These are phyloP conservation scores for Earliella scabrosa DNA, from an alignment of 1,284 basidiomycete species.

Conservation along the genomic window DNA sequence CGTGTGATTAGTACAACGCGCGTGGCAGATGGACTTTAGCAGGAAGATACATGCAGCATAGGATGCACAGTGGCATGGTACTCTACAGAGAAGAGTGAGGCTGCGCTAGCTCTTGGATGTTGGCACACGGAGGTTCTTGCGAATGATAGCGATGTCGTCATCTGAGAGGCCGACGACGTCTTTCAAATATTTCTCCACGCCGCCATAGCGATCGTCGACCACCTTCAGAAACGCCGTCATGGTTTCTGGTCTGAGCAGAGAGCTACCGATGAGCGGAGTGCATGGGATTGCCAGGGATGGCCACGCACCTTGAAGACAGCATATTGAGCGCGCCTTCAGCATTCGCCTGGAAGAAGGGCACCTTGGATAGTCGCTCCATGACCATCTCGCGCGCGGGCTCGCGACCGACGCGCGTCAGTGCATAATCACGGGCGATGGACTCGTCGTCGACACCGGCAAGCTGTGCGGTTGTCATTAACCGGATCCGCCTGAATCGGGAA, in stretches of 20 bases:
- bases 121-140: slow-evolving; percentile 57
- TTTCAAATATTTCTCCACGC: slow-evolving; percentile 67
- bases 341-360: slow-evolving; percentile 72
- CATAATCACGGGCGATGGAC: slow-evolving; percentile 71
- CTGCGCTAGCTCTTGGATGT: slow-evolving; percentile 5
- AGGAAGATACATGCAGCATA: slow-evolving; percentile 25
- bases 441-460: slow-evolving; percentile 71
- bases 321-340: slow-evolving; percentile 76
- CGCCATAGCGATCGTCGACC: slow-evolving; percentile 64
- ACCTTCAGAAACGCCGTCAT: slow-evolving; percentile 70
- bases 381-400: slow-evolving; percentile 75
- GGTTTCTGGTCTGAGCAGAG: slow-evolving; percentile 68
- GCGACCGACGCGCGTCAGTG: slow-evolving; percentile 73
- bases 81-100: slow-evolving; percentile 3
- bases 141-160: slow-evolving; percentile 62
- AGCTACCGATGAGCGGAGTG: too few relatives aligned
- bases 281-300: too few relatives aligned
- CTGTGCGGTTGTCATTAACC: slow-evolving; percentile 38
- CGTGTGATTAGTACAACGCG: slow-evolving; percentile 13
- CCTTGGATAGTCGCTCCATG: slow-evolving; percentile 64
- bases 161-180: slow-evolving; percentile 55
- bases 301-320: slow-evolving; percentile 72
- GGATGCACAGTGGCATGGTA: slow-evolving; percentile 9
- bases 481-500: neutral
- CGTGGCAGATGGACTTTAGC: slow-evolving; percentile 1